Percentiles rank a stretch among this genome's conserved stretches.
phyloP scores from a whole-genome alignment of 768 basidiomycete genomes.

The Ramaria sp. region DNA sequence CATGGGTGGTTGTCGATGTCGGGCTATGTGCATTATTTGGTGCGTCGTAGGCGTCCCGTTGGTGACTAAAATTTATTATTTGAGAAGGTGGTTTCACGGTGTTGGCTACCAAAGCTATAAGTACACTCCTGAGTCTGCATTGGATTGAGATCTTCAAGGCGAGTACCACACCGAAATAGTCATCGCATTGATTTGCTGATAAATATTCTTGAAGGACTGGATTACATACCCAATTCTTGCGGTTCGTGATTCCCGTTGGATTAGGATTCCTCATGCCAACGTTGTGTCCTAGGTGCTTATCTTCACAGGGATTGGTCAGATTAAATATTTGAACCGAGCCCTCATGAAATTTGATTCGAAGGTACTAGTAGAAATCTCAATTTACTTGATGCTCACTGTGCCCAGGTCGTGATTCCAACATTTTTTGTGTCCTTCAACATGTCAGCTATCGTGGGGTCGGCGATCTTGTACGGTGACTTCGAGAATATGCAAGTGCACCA shows the following conservation, averaged over 20 bases:
- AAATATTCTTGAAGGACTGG: slow-evolving; percentile 33
- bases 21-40: slow-evolving; percentile 82
- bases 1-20: slow-evolving; percentile 75
- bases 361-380: slow-evolving; percentile 26
- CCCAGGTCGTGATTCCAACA: slow-evolving; percentile 78
- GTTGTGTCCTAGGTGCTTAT: slow-evolving; percentile 42
- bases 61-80: not conserved
- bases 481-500: slow-evolving; percentile 70
- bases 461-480: slow-evolving; percentile 92
- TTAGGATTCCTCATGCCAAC: not conserved
- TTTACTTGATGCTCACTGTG: slow-evolving; percentile 4
- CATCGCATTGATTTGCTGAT: not conserved
- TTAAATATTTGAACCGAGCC: slow-evolving; percentile 75
- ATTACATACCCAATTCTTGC: slow-evolving; percentile 73
- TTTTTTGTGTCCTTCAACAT: slow-evolving; percentile 95
- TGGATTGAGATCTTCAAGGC: slow-evolving; percentile 62
- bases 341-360: slow-evolving; percentile 92
- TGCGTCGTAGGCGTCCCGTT: slow-evolving; percentile 17
- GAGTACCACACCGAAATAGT: not conserved
- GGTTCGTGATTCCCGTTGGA: slow-evolving; percentile 29
- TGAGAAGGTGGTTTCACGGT: slow-evolving; percentile 84
- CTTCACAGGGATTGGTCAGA: slow-evolving; percentile 72
- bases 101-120: slow-evolving; percentile 84
- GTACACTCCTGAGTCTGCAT: slow-evolving; percentile 70
- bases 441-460: slow-evolving; percentile 86